Conservation (phyloP, 257 asterid genomes). For the Solanum peruvianum region DNA sequence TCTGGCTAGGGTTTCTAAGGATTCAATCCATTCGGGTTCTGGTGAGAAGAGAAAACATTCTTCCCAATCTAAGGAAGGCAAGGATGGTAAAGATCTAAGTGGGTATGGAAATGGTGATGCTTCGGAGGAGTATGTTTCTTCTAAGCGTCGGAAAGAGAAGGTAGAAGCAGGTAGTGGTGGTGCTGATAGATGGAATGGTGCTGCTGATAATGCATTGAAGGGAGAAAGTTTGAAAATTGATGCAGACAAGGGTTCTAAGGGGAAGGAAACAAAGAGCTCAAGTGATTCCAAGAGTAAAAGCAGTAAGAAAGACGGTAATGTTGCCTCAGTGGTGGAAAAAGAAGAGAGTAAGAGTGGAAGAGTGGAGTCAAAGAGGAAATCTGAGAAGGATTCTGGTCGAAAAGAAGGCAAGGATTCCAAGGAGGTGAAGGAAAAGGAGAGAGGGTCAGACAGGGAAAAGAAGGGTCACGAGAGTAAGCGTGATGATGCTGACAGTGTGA, state of each 20-base stretch:
- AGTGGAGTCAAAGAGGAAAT: slow-evolving; percentile 72
- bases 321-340: slow-evolving; percentile 37
- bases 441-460: slow-evolving; percentile 68
- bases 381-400: slow-evolving; percentile 65
- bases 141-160: slow-evolving; percentile 80
- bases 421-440: slow-evolving; percentile 53
- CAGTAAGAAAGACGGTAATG: slow-evolving; percentile 54
- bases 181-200: slow-evolving; percentile 79
- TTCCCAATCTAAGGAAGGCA: slow-evolving; percentile 45
- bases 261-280: slow-evolving; percentile 49
- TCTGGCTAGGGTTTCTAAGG: slow-evolving; percentile 38
- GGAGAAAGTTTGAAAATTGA: slow-evolving; percentile 43
- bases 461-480: slow-evolving; percentile 44
- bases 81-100: slow-evolving; percentile 50
- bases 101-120: slow-evolving; percentile 57
- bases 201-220: slow-evolving; percentile 47
- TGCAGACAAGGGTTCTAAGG: slow-evolving; percentile 24
- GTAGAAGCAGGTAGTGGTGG: slow-evolving; percentile 19
- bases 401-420: slow-evolving; percentile 54
- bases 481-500: slow-evolving; percentile 38
- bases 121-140: slow-evolving; percentile 54
- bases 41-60: slow-evolving; percentile 87
- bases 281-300: slow-evolving; percentile 56
- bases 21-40: slow-evolving; percentile 34
- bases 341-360: slow-evolving; percentile 45